Evolutionary conservation across 345 rosid genomes (phyloP).

Genomic region (Lepidium africanum): DNA sequence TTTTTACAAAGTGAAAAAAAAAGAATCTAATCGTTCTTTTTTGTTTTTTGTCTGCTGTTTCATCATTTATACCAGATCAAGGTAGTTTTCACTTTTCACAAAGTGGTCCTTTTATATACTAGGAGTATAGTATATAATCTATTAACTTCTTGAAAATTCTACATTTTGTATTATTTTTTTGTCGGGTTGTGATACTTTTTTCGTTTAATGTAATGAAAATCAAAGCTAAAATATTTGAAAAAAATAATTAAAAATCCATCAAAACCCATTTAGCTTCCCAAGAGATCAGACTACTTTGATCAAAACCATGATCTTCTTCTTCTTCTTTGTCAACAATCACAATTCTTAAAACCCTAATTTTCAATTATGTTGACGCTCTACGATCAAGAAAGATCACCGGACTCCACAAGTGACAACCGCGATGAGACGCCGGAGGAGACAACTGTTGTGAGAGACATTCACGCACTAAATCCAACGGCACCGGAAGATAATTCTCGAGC

Average conservation of each 20-base stretch:
- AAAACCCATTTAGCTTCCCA: neutral
- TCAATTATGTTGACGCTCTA: constrained; percentile 13
- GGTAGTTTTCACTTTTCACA: constrained; percentile 16
- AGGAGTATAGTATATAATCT: no score
- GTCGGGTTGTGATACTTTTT: constrained; percentile 1
- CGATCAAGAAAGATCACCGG: constrained; percentile 1
- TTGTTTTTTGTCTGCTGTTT: neutral
- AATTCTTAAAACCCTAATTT: neutral
- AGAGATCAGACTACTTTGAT: neutral
- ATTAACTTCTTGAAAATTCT: constrained; percentile 16
- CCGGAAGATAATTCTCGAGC: neutral
- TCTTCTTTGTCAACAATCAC: constrained; percentile 3
- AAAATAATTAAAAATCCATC: neutral
- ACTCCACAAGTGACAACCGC: neutral
- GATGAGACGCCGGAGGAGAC: constrained; percentile 13
- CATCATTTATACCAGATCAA: neutral
- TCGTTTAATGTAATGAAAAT: neutral
- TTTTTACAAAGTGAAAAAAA: neutral
- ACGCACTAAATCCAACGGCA: constrained; percentile 46
- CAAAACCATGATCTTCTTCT: constrained; percentile 9
- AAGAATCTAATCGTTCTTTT: neutral
- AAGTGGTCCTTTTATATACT: constrained; percentile 13
- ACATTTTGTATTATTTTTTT: neutral
- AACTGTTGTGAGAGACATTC: constrained; percentile 56
- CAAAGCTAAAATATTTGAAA: constrained; percentile 10